Evolutionary conservation across 768 basidiomycete genomes (phyloP), one percentile per base, ranked within the genome.

Genomic region (Termitomyces sp.): DNA sequence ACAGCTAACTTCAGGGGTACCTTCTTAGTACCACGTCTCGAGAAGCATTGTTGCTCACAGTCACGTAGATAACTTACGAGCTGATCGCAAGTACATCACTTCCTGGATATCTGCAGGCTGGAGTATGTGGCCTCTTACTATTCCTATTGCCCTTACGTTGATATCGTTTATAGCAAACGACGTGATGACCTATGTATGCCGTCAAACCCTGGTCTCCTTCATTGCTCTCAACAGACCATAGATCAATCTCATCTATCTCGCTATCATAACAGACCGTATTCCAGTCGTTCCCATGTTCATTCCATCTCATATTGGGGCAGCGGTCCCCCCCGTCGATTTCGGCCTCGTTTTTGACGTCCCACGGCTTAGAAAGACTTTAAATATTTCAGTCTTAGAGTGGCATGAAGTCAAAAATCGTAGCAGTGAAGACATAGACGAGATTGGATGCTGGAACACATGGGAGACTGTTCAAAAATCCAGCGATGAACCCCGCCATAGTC

Each of bases 51-150:
- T 45, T 8, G 25, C 25, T 34, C 42, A 58, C 25, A 8, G 25
- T 42, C 32, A n/a, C 7, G 47, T 31, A 86, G 88, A 88, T 61
- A 89, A 89, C 61, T 70, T 90, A 35, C 79, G 77, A 16, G 70
- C 79, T 19, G 81, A 87, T 55, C 72, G 73, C 4, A 77, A 84
- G 60, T 90, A 89, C 60, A 82, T 90, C 57, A 85, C 87, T 1
- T 86, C 86, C 14, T 90, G 86, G 86, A 75, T 84, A 40, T 83
- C 84, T 37, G 86, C 87, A n/a, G 89, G 89, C 40, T 90, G 88
- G 88, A 89, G 83, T 84, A 66, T 62, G 83, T 77, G 31, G 47
- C 42, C 29, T 37, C 44, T 31, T 14, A 56, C 2, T 42, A 57
- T 60, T 48, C 19, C 58, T 42, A 10, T 41, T 25, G 44, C 16